These are phyloP conservation scores for slime mould (Dictyostelium discoideum) DNA, from an alignment of 78 protist species.

Conservation along the genomic window dicty_2.7 NC_007090.3:3280001-3280500, in stretches of 20 bases:
- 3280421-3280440: background rate
- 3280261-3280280: background rate
- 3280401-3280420: no score
- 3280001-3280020: no score
- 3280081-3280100: background rate
- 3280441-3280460: background rate
- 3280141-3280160: background rate
- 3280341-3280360: background rate
- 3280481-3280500: background rate
- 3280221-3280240: background rate
- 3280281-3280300: background rate
- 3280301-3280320: background rate
- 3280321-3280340: background rate
- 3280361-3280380: background rate
- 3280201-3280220: no score
- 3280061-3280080: background rate
- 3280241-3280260: background rate
- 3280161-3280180: background rate
- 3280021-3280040: background rate
- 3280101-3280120: background rate
- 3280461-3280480: background rate
- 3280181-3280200: background rate
- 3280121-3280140: slow-evolving; percentile 1
- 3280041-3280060: background rate
- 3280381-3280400: background rate